Evolutionary conservation across 177 flowering plant species (phyloP), one percentile per base, ranked within the genome.

Genomic region (Telopea speciosissima): DNA sequence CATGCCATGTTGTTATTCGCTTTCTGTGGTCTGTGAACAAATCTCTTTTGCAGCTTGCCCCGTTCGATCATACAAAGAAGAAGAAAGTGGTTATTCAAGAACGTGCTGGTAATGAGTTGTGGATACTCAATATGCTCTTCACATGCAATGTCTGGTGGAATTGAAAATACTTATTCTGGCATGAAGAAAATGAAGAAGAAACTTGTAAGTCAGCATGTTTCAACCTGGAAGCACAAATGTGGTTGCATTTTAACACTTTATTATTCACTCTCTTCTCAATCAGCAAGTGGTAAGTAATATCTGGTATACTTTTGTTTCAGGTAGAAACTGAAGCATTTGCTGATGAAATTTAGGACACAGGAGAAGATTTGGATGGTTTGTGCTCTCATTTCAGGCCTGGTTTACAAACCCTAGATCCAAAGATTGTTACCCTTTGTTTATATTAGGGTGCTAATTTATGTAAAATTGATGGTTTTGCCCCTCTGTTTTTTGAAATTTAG

Each of bases 161-260:
- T 83, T 62, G 98, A 91, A 26, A 80, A 79, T 75, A 70, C 87
- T 10, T 88, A 90, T 74, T 67, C 88, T 80, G 93, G 92, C 44
- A 33, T 92, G 82, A 94, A 89, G 78, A 94, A 92, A 83, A 94
- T 92, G 85, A 94, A 94, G 87, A 94, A 92, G 86, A 94, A 94
- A 68, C 89, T 81, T 14, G 99, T 92, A 76, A 80, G 90, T 82
- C 33, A n/a, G 6, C 13, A n/a, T 44, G 44, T 21, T 62, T 22
- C 31, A 24, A 24, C 25, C 16, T 28, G 31, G 31, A 5, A 45
- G 24, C 12, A 33, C 23, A 40, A 3, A 12, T 54, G 22, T 58
- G 23, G 3, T 12, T 22, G 1, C 33, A 22, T 23, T 26, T 22
- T 19, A 24, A 31, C 36, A 7, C 23, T 13, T 26, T 52, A 19